These are phyloP conservation scores for Herpetomonas samuelpessoai DNA, from an alignment of 208 protist genomes.

Conservation along the genomic window DNA sequence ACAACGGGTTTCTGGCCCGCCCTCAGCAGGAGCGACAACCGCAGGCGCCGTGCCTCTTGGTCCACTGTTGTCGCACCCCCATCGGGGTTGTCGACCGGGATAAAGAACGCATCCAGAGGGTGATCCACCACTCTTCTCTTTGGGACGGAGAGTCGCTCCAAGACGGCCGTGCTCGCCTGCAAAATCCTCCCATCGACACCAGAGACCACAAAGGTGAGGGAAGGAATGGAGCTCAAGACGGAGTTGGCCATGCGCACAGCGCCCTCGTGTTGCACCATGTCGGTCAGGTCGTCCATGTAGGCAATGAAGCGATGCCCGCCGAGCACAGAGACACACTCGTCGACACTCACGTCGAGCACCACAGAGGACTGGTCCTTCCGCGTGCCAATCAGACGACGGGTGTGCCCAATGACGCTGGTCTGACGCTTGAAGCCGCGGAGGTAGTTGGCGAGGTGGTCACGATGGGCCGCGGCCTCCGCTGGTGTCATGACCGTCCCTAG, in stretches of 20 bases:
- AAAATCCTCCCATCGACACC: not conserved
- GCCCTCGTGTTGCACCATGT: slow-evolving; percentile 11
- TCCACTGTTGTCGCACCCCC: too few relatives aligned
- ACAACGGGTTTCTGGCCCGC: not conserved
- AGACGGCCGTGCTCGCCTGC: not conserved
- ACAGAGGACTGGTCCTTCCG: slow-evolving; percentile 8
- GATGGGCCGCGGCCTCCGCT: slow-evolving; percentile 12
- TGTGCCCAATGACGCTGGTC: slow-evolving; percentile 14
- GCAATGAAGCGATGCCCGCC: slow-evolving; percentile 8
- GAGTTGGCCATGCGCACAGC: slow-evolving; percentile 5
- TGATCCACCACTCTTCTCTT: not conserved
- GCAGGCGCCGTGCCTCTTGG: too few relatives aligned
- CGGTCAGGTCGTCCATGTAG: slow-evolving; percentile 18
- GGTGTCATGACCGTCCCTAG: slow-evolving; percentile 15
- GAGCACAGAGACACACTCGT: slow-evolving; percentile 1
- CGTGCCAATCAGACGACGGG: slow-evolving; percentile 9
- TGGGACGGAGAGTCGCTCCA: not conserved
- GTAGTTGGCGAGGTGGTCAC: slow-evolving; percentile 13
- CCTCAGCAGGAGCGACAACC: not conserved
- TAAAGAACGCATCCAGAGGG: not conserved
- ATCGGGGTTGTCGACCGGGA: too few relatives aligned
- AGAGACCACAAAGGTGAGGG: not conserved
- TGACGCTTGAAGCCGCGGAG: slow-evolving; percentile 7
- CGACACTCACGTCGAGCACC: slow-evolving; percentile 8
- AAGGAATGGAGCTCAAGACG: not conserved